phyloP scores from a whole-genome alignment of 805 yeast genomes.

The Pichia kluyveri region DNA sequence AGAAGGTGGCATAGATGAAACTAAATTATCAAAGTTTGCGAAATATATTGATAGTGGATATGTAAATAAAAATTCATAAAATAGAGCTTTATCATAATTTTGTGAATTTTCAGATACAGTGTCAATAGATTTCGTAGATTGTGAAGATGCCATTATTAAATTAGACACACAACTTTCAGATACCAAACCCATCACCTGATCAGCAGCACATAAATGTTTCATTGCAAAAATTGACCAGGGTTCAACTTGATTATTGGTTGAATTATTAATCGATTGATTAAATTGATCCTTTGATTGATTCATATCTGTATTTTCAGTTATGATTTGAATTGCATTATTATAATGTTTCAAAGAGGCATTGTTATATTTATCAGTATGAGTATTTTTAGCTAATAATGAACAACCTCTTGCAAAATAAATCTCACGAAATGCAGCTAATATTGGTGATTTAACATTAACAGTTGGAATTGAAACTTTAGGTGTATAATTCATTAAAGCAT shows the following conservation, averaged over 20 bases:
- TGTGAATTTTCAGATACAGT: not conserved
- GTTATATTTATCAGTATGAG: constrained; percentile 11
- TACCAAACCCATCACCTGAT: constrained; percentile 24
- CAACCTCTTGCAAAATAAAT: constrained; percentile 34
- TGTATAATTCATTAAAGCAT: constrained; percentile 21
- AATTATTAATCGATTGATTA: not conserved
- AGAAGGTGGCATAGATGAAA: constrained; percentile 34
- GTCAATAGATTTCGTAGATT: not conserved
- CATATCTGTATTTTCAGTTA: constrained; percentile 8
- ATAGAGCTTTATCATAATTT: constrained; percentile 5
- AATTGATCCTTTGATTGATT: not conserved
- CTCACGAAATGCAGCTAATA: constrained; percentile 19
- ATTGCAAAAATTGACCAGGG: constrained; percentile 34
- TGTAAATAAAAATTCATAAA: constrained; percentile 28
- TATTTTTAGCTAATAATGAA: constrained; percentile 25
- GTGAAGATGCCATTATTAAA: not conserved
- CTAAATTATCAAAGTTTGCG: constrained; percentile 23
- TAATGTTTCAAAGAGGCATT: constrained; percentile 19
- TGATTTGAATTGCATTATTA: constrained; percentile 16
- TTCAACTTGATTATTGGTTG: not conserved
- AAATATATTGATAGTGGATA: constrained; percentile 31
- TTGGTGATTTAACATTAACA: constrained; percentile 8
- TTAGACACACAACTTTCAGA: constrained; percentile 8
- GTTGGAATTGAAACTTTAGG: constrained; percentile 21
- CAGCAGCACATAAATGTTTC: constrained; percentile 30